Evolutionary conservation across 257 asterid genomes (phyloP), one percentile per base, ranked within the genome.

Genomic region (Fraxinus americana): DNA sequence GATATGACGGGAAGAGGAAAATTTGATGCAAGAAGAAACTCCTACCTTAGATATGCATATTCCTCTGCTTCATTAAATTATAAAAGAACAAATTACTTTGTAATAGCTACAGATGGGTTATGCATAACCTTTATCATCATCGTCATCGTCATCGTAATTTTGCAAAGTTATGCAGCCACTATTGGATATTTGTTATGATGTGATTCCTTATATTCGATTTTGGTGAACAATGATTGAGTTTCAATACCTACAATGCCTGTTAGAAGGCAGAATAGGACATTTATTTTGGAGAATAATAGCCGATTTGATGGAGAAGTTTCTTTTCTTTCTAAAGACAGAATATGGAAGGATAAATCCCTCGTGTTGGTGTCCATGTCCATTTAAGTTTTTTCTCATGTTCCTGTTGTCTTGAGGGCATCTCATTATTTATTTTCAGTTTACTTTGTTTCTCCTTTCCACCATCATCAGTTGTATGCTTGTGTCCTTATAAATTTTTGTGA

Each of bases 401-500:
- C 7, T 16, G 61, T 52, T 52, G 21, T 19, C 67, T 57, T 23
- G 34, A 21, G 10, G 1, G 32, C 17, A 61, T 61, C 67, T 61
- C 67, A 61, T 61, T 23, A 61, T 61, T 61, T 61, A 61, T 23
- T 61, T 61, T 61, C 32, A 61, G 5, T 23, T 61, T 61, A 61
- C 4, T 54, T 48, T 48, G 19, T 45, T 48, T 48, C n/a, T 36
- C 63, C 67, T 32, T 72, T 32, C 57, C 65, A 30, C 78, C 78
- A 76, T 74, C 74, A 30, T 69, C 66, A 57, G 48, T 23, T 73
- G 23, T 39, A 54, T 67, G 38, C 73, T 41, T 32, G 25, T 41
- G 50, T 70, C 16, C 66, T 32, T 36, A 21, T 74, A 43, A 30
- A 59, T 12, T 59, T 74, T 74, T 54, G 54, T 36, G 59, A 81